Evolutionary conservation across 2,329 filamentous ascomycete species (phyloP).

Genomic region (Fusarium kyushuense): DNA sequence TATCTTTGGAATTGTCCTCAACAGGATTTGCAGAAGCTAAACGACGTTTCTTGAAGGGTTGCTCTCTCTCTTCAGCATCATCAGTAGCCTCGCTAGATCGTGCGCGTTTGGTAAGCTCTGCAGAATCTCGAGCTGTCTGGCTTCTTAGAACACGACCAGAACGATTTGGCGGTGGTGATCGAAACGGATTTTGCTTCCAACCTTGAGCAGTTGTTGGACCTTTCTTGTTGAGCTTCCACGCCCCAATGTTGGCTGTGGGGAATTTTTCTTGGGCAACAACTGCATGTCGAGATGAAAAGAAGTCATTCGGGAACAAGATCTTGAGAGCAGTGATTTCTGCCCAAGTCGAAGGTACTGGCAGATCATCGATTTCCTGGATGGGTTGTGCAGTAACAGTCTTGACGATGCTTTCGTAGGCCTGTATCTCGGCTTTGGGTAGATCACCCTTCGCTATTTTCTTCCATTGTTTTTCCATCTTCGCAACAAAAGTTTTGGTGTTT

Average conservation of each 20-base stretch:
- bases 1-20: too few species aligned
- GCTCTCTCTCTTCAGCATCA: neutral
- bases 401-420: neutral
- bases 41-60: neutral
- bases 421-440: neutral
- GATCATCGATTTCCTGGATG: neutral
- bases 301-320: conserved; percentile 10
- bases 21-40: too few species aligned
- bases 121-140: neutral
- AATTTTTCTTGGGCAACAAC: conserved; percentile 13
- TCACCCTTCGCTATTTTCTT: neutral
- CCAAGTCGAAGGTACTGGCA: neutral
- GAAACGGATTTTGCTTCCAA: conserved; percentile 4
- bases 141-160: neutral
- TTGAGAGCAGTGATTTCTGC: conserved; percentile 4
- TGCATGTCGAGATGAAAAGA: conserved; percentile 6
- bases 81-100: neutral
- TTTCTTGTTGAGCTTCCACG: conserved; percentile 15
- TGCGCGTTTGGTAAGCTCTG: neutral
- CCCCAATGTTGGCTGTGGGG: neutral
- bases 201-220: too few species aligned
- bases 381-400: neutral
- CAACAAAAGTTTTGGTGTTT: neutral
- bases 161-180: neutral
- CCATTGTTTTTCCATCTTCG: neutral